phyloP scores from a whole-genome alignment of 2,329 filamentous ascomycete genomes.

The Alternaria sp. region DNA sequence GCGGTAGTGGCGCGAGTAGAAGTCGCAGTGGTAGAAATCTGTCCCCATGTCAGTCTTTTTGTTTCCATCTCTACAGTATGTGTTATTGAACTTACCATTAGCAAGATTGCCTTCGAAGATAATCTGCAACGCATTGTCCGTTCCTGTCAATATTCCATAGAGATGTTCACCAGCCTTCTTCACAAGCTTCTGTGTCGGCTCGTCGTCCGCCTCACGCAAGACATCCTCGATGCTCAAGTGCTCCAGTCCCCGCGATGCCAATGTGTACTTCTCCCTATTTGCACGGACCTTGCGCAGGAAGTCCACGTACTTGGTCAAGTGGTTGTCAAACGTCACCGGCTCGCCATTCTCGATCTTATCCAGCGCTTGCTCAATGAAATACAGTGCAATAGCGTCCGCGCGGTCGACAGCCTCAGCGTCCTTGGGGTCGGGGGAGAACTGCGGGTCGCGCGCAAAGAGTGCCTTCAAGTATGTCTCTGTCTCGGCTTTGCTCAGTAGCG shows the following conservation, averaged over 20 bases:
- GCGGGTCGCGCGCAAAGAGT: slow-evolving; percentile 2
- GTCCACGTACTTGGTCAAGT: slow-evolving; percentile 12
- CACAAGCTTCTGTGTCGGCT: slow-evolving; percentile 12
- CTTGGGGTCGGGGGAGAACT: slow-evolving; percentile 8
- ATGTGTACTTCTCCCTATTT: slow-evolving; percentile 9
- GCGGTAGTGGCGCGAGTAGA: slow-evolving; percentile 7
- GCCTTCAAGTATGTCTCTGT: slow-evolving; percentile 9
- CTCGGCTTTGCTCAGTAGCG: neutral
- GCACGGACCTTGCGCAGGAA: slow-evolving; percentile 11
- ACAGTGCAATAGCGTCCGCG: slow-evolving; percentile 6
- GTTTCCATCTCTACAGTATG: neutral
- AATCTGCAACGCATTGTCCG: slow-evolving; percentile 8
- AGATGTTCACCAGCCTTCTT: slow-evolving; percentile 12
- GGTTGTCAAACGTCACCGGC: slow-evolving; percentile 1
- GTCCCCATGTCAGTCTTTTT: neutral
- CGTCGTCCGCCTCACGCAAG: slow-evolving; percentile 8
- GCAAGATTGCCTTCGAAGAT: slow-evolving; percentile 10
- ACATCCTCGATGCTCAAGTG: slow-evolving; percentile 11
- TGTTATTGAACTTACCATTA: neutral
- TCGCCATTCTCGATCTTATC: slow-evolving; percentile 12
- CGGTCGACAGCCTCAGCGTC: slow-evolving; percentile 11
- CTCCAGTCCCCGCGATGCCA: slow-evolving; percentile 2
- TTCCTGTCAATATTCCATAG: slow-evolving; percentile 2
- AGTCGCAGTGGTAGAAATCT: slow-evolving; percentile 8
- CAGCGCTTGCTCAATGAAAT: slow-evolving; percentile 12